Conservation (phyloP, 1,284 basidiomycete genomes). For the Chalciporus sp. region DNA sequence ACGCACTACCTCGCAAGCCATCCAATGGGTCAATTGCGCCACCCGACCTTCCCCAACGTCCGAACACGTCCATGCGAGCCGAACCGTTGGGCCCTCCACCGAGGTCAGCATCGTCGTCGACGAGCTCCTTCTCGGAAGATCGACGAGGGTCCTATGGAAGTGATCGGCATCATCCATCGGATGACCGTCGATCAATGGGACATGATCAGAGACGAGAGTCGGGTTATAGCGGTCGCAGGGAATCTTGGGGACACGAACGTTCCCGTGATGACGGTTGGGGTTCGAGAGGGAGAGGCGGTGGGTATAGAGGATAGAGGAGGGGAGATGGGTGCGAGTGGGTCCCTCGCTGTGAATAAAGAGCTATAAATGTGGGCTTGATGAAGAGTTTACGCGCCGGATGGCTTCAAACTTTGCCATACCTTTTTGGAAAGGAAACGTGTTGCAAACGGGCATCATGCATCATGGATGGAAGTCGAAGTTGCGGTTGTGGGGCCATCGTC, state of each 20-base stretch:
- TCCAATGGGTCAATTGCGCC: neutral
- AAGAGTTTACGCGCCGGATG: neutral
- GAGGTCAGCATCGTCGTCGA: conserved; percentile 23
- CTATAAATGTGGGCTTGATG: neutral
- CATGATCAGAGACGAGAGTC: conserved; percentile 8
- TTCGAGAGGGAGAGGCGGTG: neutral
- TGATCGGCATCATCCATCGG: conserved; percentile 12
- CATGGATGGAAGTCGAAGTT: neutral
- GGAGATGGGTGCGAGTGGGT: neutral
- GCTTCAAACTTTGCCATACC: neutral
- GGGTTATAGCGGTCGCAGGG: neutral
- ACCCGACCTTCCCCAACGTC: conserved; percentile 25
- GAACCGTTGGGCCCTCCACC: conserved; percentile 22
- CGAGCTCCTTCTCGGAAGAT: conserved; percentile 15
- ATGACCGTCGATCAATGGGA: conserved; percentile 18
- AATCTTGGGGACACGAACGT: neutral
- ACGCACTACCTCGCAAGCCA: neutral
- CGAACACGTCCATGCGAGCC: conserved; percentile 19
- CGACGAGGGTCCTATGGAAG: conserved; percentile 20
- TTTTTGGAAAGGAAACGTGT: neutral
- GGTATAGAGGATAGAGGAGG: neutral
- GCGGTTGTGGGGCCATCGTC: neutral
- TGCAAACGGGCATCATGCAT: neutral
- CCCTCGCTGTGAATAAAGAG: neutral
- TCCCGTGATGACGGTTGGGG: neutral